A percentile compares a stretch with the other conserved stretches of the same genome.
These are phyloP conservation scores for Penicillium brevicompactum DNA, from an alignment of 2,329 filamentous ascomycete species.

Conservation along the genomic window DNA sequence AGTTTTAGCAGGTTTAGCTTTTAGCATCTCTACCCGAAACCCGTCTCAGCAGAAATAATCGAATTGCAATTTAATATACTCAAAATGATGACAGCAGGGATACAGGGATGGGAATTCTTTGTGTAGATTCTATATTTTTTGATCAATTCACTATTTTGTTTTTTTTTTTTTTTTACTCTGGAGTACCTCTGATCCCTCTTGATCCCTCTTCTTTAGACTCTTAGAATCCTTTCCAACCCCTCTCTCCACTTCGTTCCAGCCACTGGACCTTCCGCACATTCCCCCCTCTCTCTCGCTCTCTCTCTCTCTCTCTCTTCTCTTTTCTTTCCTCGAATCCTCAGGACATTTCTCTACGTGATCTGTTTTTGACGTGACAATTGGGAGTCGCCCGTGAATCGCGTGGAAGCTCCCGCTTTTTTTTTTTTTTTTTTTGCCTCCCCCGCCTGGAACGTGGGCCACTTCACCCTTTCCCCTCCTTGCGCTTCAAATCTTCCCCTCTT, in stretches of 20 bases:
- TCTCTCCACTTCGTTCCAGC: constrained; percentile 24
- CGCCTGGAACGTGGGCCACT: constrained; percentile 20
- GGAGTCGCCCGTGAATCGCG: constrained; percentile 7
- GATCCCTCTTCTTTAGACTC: too few relatives aligned
- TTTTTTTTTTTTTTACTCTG: not conserved
- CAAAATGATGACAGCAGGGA: not conserved
- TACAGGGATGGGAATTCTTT: not conserved
- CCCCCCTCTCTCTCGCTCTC: constrained; percentile 3
- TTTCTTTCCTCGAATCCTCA: constrained; percentile 5
- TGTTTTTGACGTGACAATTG: constrained; percentile 1
- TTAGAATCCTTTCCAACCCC: constrained; percentile 3
- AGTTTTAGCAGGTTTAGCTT: not conserved
- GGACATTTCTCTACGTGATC: not conserved
- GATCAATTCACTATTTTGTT: not conserved
- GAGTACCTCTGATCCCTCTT: too few relatives aligned
- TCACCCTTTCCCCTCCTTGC: constrained; percentile 10
- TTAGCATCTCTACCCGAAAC: not conserved
- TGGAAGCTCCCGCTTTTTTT: constrained; percentile 11
- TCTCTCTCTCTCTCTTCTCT: constrained; percentile 5
- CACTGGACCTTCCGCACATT: constrained; percentile 24
- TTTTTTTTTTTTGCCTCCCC: constrained; percentile 1
- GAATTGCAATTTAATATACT: not conserved
- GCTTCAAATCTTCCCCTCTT: not conserved
- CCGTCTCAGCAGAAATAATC: not conserved
- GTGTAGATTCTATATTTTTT: not conserved